Conservation (phyloP, 345 rosid genomes). For the Viola odorata region DNA sequence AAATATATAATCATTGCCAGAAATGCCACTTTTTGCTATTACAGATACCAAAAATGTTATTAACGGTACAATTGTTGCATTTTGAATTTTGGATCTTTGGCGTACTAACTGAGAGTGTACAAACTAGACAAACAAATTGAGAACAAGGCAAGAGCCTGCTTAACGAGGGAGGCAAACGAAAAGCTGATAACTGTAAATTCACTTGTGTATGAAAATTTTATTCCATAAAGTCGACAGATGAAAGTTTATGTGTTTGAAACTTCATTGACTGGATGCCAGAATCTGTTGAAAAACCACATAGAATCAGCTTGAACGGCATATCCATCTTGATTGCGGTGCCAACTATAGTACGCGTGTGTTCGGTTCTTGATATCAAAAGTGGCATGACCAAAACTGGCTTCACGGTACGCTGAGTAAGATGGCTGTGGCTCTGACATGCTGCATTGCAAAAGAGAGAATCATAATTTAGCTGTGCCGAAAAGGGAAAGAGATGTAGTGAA, state of each 20-base stretch:
- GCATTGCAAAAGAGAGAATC: conserved; percentile 15
- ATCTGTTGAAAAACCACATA: conserved; percentile 77
- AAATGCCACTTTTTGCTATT: too few relatives aligned
- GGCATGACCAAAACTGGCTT: conserved; percentile 93
- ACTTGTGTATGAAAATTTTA: not conserved
- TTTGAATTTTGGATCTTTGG: too few relatives aligned
- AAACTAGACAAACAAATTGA: not conserved
- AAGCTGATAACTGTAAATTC: not conserved
- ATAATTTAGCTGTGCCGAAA: not conserved
- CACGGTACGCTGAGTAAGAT: conserved; percentile 75
- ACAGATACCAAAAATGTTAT: too few relatives aligned
- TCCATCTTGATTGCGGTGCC: conserved; percentile 91
- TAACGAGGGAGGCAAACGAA: too few relatives aligned
- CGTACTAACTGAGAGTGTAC: not conserved
- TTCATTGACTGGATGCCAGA: conserved; percentile 59
- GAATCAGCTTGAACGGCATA: conserved; percentile 68
- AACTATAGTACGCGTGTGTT: conserved; percentile 69
- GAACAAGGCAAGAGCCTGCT: not conserved
- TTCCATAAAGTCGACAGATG: not conserved
- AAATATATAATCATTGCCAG: too few relatives aligned
- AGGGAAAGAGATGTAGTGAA: not conserved
- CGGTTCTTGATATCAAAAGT: conserved; percentile 69
- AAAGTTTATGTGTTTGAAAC: conserved; percentile 20
- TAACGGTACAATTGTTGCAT: too few relatives aligned
- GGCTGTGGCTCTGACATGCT: conserved; percentile 95